These are phyloP conservation scores for Rhynchospora pubera DNA, from an alignment of 176 grass and related monocot species.

Conservation along the genomic window DNA sequence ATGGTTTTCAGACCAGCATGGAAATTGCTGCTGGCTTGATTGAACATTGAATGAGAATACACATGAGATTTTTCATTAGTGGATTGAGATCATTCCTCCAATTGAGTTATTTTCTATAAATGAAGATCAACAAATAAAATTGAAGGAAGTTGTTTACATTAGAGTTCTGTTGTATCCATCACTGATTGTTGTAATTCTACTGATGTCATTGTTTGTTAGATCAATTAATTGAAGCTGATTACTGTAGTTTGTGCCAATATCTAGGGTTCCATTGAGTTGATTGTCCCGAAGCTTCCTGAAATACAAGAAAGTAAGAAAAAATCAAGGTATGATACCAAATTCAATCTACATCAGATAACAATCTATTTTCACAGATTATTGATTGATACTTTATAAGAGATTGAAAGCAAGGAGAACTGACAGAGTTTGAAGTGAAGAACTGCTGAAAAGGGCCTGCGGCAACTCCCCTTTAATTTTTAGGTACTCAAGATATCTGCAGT, in stretches of 20 bases:
- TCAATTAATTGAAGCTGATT: slow-evolving; percentile 54
- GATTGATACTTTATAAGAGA: background rate
- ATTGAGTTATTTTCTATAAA: background rate
- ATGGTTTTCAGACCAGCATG: background rate
- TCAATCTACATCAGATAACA: background rate
- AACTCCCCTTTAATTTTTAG: slow-evolving; percentile 40
- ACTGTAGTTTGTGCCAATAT: slow-evolving; percentile 34
- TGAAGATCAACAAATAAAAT: background rate
- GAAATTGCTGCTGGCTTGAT: background rate
- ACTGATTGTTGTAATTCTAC: background rate
- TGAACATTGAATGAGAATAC: background rate
- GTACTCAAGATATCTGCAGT: slow-evolving; percentile 60
- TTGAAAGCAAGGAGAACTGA: slow-evolving; percentile 32
- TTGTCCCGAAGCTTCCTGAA: slow-evolving; percentile 58
- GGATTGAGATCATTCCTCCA: background rate
- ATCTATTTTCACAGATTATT: background rate
- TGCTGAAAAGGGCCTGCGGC: slow-evolving; percentile 45
- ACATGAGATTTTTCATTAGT: background rate
- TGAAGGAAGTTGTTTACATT: slow-evolving; percentile 33
- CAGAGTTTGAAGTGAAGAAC: slow-evolving; percentile 55
- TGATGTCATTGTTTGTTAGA: slow-evolving; percentile 51
- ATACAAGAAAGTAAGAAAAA: background rate
- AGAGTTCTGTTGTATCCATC: slow-evolving; percentile 34
- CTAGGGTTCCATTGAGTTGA: slow-evolving; percentile 58
- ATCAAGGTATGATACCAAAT: background rate